These are phyloP conservation scores for Cytospora chrysosperma DNA, from an alignment of 2,329 filamentous ascomycete genomes.

Conservation along the genomic window DNA sequence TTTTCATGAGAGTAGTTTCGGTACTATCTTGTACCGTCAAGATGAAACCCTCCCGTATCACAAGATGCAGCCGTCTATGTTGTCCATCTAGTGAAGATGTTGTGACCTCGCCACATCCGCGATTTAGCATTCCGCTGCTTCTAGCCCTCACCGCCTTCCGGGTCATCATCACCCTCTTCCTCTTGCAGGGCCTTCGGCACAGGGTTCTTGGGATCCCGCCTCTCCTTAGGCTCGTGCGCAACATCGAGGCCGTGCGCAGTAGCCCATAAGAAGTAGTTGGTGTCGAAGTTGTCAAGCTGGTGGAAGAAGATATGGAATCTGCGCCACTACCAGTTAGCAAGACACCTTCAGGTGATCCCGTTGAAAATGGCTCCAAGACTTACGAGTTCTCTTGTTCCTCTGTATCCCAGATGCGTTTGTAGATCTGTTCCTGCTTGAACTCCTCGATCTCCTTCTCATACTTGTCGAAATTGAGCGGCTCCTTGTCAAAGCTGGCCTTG, in stretches of 20 bases:
- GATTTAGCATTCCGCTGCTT: background rate
- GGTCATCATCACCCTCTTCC: constrained; percentile 52
- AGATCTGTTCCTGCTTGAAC: constrained; percentile 92
- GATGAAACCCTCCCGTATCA: background rate
- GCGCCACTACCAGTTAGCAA: constrained; percentile 5
- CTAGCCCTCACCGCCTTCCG: constrained; percentile 44
- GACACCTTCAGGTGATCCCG: background rate
- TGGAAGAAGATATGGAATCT: constrained; percentile 78
- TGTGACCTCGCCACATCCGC: too few relatives aligned
- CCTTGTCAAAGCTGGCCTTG: constrained; percentile 59
- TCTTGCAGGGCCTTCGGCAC: constrained; percentile 43
- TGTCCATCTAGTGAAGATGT: background rate
- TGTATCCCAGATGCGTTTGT: constrained; percentile 84
- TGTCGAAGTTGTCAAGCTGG: constrained; percentile 73
- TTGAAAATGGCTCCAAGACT: constrained; percentile 40
- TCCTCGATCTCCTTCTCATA: constrained; percentile 76
- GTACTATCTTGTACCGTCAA: background rate
- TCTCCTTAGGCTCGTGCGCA: constrained; percentile 49
- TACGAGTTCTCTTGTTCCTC: constrained; percentile 86
- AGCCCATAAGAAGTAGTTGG: constrained; percentile 71
- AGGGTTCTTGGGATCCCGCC: constrained; percentile 33
- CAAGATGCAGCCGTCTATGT: background rate
- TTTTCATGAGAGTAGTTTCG: background rate
- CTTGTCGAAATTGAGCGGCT: constrained; percentile 74
- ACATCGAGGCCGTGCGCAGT: constrained; percentile 67